Evolutionary conservation across 192 early-diverging fungal species (phyloP).

Genomic region (Linnemannia exigua): DNA sequence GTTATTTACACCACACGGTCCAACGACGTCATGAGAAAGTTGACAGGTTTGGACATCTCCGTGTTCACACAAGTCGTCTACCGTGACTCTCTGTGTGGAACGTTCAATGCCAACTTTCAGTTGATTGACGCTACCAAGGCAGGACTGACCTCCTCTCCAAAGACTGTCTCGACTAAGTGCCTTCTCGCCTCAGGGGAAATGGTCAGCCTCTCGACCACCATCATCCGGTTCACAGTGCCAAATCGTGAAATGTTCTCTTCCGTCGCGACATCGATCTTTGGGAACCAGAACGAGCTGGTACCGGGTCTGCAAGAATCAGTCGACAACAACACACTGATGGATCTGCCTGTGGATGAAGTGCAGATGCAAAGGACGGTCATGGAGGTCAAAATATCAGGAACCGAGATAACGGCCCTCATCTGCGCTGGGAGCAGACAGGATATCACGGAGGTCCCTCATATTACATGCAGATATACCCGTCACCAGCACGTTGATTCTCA

Average conservation of each 20-base stretch:
- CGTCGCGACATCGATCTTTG: conserved; percentile 10
- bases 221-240: neutral
- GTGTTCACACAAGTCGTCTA: neutral
- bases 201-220: neutral
- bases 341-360: neutral
- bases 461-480: conserved; percentile 13
- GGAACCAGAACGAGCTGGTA: conserved; percentile 6
- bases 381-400: neutral
- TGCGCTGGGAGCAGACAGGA: too few species aligned
- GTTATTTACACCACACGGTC: too few species aligned
- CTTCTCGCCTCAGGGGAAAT: conserved; percentile 6
- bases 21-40: neutral
- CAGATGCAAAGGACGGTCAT: neutral
- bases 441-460: too few species aligned
- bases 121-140: neutral
- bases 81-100: neutral
- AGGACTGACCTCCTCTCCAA: conserved; percentile 1
- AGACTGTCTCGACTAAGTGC: neutral
- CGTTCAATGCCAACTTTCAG: neutral
- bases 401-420: neutral
- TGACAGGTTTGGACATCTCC: neutral
- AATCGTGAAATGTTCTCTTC: neutral
- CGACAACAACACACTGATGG: conserved; percentile 1
- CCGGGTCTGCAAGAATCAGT: conserved; percentile 6
- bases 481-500: neutral